These are phyloP conservation scores for Termitomyces sp. DNA, from an alignment of 768 basidiomycete species.

Conservation along the genomic window DNA sequence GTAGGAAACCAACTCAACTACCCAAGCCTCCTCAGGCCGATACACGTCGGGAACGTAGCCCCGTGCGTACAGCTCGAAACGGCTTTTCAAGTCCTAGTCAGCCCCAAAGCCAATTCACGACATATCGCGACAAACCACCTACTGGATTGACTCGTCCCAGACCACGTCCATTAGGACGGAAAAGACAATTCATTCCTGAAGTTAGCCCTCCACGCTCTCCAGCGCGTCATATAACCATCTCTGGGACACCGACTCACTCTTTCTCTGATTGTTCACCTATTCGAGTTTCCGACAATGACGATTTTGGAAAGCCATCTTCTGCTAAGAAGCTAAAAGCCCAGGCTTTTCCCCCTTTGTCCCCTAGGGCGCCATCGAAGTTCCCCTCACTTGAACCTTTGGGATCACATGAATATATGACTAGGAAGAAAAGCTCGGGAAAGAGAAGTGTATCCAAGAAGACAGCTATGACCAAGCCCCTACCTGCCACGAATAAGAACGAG, in stretches of 20 bases:
- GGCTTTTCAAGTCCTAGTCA: conserved; percentile 1
- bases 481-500: not conserved
- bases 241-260: conserved; percentile 2
- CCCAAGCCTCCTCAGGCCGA: not conserved
- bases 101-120: not conserved
- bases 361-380: conserved; percentile 4
- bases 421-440: conserved; percentile 1
- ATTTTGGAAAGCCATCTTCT: not conserved
- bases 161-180: conserved; percentile 9
- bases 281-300: not conserved
- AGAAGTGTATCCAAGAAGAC: conserved; percentile 6
- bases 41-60: conserved; percentile 1
- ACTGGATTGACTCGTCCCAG: conserved; percentile 7
- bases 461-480: not conserved
- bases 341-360: conserved; percentile 19
- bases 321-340: conserved; percentile 11
- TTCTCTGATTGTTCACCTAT: not conserved
- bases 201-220: conserved; percentile 5
- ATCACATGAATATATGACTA: not conserved
- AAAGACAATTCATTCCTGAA: not conserved
- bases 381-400: not conserved
- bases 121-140: not conserved
- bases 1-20: not conserved
- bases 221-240: conserved; percentile 9
- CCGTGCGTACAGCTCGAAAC: not conserved